phyloP scores from a whole-genome alignment of 1,284 basidiomycete species.

The Cryptococcus sp. region DNA sequence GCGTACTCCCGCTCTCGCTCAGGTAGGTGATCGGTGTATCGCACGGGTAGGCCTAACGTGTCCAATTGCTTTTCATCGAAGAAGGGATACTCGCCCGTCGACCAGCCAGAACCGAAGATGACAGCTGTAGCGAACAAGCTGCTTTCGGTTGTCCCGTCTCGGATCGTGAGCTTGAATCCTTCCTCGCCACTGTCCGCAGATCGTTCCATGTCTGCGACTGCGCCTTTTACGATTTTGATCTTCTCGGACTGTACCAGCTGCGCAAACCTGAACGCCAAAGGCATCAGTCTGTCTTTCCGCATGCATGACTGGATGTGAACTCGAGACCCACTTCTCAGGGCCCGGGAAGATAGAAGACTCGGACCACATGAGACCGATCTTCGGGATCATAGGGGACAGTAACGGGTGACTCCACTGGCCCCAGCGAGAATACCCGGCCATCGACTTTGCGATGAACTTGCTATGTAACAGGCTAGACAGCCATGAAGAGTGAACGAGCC shows the following conservation, averaged over 20 bases:
- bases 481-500: constrained; percentile 20
- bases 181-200: constrained; percentile 1
- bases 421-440: constrained; percentile 11
- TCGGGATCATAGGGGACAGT: constrained; percentile 14
- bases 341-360: constrained; percentile 23
- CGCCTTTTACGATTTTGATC: constrained; percentile 23
- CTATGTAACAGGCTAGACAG: constrained; percentile 12
- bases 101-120: constrained; percentile 31
- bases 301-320: too few species aligned
- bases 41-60: constrained; percentile 21
- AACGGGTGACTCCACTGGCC: constrained; percentile 16
- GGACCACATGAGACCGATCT: constrained; percentile 18
- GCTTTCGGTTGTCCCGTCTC: constrained; percentile 4
- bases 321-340: constrained; percentile 10
- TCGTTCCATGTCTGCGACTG: constrained; percentile 13
- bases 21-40: constrained; percentile 10
- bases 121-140: constrained; percentile 14
- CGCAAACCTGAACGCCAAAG: constrained; percentile 6
- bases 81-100: constrained; percentile 28
- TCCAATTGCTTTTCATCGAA: constrained; percentile 16
- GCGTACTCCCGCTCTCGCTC: constrained; percentile 16
- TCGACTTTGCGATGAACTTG: constrained; percentile 1
- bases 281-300: background rate
- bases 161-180: constrained; percentile 6
- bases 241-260: constrained; percentile 19